A percentile compares a stretch with the other conserved stretches of the same genome.
Conservation (phyloP, 352 stramenopile species). For the Phytophthora nicotianae region DNA sequence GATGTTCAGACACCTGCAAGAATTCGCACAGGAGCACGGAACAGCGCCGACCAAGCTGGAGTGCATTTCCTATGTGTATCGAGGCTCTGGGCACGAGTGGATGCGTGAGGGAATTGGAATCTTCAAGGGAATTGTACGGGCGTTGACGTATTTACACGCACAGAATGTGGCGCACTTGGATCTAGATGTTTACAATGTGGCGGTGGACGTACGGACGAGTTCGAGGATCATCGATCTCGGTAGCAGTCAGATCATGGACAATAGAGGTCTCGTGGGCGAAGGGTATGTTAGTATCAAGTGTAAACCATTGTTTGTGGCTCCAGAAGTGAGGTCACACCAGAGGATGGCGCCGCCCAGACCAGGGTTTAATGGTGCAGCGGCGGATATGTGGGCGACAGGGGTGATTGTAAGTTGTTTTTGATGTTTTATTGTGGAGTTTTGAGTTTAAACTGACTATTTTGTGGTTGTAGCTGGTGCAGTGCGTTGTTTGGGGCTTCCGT, state of each 20-base stretch:
- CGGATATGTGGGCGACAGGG: constrained; percentile 81
- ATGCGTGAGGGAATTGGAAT: constrained; percentile 73
- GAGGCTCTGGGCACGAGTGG: constrained; percentile 73
- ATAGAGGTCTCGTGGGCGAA: constrained; percentile 56
- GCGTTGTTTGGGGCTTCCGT: constrained; percentile 79
- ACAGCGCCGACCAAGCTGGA: constrained; percentile 73
- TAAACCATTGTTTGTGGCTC: constrained; percentile 79
- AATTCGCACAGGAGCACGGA: constrained; percentile 65
- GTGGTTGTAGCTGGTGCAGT: constrained; percentile 68
- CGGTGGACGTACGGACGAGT: constrained; percentile 57
- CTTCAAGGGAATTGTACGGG: constrained; percentile 69
- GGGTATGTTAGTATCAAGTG: constrained; percentile 84
- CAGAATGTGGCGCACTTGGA: constrained; percentile 82
- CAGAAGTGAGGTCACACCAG: constrained; percentile 71
- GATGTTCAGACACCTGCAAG: constrained; percentile 73
- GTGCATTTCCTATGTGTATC: constrained; percentile 83
- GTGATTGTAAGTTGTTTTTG: constrained; percentile 70
- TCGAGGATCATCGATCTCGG: constrained; percentile 83
- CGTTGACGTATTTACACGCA: constrained; percentile 81
- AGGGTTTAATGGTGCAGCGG: constrained; percentile 73
- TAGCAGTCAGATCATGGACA: constrained; percentile 80
- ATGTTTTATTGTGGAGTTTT: neutral
- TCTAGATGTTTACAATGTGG: constrained; percentile 88
- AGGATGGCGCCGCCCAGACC: constrained; percentile 58
- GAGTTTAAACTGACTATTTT: constrained; percentile 10